Percentiles rank a stretch among this genome's conserved stretches.
phyloP scores from a whole-genome alignment of 768 basidiomycete species.

The Collybia sordida region DNA sequence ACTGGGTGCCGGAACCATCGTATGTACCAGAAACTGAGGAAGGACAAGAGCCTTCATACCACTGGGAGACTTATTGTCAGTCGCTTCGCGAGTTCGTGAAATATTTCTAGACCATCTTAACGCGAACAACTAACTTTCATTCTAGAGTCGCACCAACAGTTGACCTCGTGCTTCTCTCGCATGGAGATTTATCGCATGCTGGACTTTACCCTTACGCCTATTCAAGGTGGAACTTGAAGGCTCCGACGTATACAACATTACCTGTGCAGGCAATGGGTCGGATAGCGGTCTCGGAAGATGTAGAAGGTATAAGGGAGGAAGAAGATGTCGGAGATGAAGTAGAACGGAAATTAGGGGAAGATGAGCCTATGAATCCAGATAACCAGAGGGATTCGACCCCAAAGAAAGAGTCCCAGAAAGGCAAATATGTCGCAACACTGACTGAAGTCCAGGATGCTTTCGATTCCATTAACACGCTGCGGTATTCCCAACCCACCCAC shows the following conservation, averaged over 20 bases:
- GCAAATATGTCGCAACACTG: conserved; percentile 71
- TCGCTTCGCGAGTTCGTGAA: conserved; percentile 63
- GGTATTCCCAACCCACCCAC: conserved; percentile 95
- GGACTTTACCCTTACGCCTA: conserved; percentile 94
- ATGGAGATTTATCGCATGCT: conserved; percentile 86
- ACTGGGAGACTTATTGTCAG: conserved; percentile 68
- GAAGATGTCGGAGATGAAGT: conserved; percentile 58
- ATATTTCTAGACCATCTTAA: background rate
- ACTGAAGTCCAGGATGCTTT: conserved; percentile 93
- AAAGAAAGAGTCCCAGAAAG: conserved; percentile 30
- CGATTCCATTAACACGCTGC: conserved; percentile 85
- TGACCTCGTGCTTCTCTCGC: conserved; percentile 91
- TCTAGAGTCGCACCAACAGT: conserved; percentile 74
- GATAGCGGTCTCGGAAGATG: conserved; percentile 87
- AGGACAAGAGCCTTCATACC: conserved; percentile 29
- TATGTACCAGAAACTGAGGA: conserved; percentile 30
- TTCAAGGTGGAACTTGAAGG: conserved; percentile 82
- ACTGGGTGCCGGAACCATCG: conserved; percentile 69
- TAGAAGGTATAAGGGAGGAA: conserved; percentile 77
- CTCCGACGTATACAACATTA: conserved; percentile 91
- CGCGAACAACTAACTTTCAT: background rate
- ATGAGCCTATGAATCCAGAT: conserved; percentile 22
- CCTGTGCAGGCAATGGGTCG: conserved; percentile 96
- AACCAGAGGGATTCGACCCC: conserved; percentile 23
- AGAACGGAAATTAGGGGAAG: conserved; percentile 20